A percentile compares a stretch with the other conserved stretches of the same genome.
phyloP scores from a whole-genome alignment of 1,139 yeast genomes.

The Candida pseudoviswanathii region DNA sequence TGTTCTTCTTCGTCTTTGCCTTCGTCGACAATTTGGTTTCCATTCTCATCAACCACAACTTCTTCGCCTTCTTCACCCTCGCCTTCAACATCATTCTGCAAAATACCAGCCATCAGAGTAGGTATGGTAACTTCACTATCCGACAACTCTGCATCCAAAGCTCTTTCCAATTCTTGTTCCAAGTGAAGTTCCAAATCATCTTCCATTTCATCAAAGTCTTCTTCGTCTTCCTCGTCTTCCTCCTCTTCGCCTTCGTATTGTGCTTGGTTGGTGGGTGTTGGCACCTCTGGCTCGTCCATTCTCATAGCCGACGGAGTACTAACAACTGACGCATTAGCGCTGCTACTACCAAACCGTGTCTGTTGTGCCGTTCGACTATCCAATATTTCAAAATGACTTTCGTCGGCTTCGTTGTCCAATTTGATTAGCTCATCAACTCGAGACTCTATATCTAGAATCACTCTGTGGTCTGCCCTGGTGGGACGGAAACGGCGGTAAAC shows the following conservation, averaged over 20 bases:
- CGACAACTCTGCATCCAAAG: slow-evolving; percentile 24
- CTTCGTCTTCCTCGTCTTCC: slow-evolving; percentile 30
- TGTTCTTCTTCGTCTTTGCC: slow-evolving; percentile 22
- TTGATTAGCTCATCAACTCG: slow-evolving; percentile 76
- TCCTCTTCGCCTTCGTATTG: slow-evolving; percentile 21
- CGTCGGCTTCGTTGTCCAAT: slow-evolving; percentile 83
- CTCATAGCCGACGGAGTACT: slow-evolving; percentile 19
- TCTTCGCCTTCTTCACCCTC: slow-evolving; percentile 15
- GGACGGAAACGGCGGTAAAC: slow-evolving; percentile 53
- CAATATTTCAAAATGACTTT: slow-evolving; percentile 73
- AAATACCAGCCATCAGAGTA: slow-evolving; percentile 16
- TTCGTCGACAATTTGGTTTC: slow-evolving; percentile 13
- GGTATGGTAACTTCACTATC: slow-evolving; percentile 12
- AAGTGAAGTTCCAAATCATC: slow-evolving; percentile 19
- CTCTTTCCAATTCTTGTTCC: slow-evolving; percentile 41
- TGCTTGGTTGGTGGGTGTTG: background rate
- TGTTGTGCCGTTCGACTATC: slow-evolving; percentile 44
- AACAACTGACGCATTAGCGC: slow-evolving; percentile 29
- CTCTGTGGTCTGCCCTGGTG: slow-evolving; percentile 50
- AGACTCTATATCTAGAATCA: slow-evolving; percentile 69
- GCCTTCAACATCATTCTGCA: slow-evolving; percentile 16
- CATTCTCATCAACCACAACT: slow-evolving; percentile 25
- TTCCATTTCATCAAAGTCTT: slow-evolving; percentile 13
- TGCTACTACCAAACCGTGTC: slow-evolving; percentile 19
- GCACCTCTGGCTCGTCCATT: slow-evolving; percentile 10